A percentile compares a stretch with the other conserved stretches of the same genome.
These are phyloP conservation scores for Pontederia crassipes DNA, from an alignment of 176 grass and related monocot genomes.

Conservation along the genomic window DNA sequence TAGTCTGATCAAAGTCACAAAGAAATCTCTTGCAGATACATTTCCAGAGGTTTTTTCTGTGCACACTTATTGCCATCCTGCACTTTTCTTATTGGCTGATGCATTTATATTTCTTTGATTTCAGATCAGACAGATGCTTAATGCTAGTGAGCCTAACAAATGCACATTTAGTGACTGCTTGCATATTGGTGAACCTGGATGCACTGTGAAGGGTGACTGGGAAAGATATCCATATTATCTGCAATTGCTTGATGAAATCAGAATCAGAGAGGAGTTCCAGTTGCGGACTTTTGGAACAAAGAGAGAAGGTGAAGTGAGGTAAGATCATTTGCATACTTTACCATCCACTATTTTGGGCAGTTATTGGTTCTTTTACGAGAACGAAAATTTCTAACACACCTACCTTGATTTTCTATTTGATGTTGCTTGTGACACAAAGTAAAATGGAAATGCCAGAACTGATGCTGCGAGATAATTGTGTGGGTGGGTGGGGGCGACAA, in stretches of 20 bases:
- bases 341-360: too few species aligned
- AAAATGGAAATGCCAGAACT: too few species aligned
- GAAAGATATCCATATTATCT: conserved; percentile 96
- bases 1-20: conserved; percentile 85
- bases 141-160: conserved; percentile 48
- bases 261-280: conserved; percentile 86
- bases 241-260: conserved; percentile 97
- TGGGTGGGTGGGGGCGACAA: too few species aligned
- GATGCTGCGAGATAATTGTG: too few species aligned
- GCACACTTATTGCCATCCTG: background rate
- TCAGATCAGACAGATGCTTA: conserved; percentile 63
- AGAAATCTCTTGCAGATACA: conserved; percentile 57
- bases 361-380: too few species aligned
- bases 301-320: conserved; percentile 86
- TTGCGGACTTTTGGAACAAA: conserved; percentile 90
- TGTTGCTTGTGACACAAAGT: too few species aligned
- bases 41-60: conserved; percentile 65
- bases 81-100: conserved; percentile 7
- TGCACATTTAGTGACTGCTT: conserved; percentile 86
- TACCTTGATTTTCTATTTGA: too few species aligned
- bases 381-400: too few species aligned
- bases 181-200: conserved; percentile 85
- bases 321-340: background rate
- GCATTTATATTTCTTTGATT: conserved; percentile 17
- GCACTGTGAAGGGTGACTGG: conserved; percentile 75